phyloP scores from a whole-genome alignment of 2,329 filamentous ascomycete genomes.

The Phoma herbarum region DNA sequence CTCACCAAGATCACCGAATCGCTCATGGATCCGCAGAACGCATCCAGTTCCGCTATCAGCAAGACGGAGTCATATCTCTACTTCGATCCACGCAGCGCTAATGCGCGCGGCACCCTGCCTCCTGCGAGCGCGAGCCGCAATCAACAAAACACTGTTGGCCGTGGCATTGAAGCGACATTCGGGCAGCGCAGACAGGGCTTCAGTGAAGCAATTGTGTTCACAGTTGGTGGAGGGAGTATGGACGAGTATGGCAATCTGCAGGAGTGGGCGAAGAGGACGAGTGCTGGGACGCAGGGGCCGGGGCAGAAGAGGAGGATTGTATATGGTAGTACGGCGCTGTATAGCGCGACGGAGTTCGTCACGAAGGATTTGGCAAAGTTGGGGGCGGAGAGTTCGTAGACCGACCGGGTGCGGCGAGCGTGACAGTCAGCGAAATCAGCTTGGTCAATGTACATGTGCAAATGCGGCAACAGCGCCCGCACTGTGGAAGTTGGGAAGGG shows the following conservation, averaged over 20 bases:
- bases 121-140: slow-evolving; percentile 69
- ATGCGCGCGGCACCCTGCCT: slow-evolving; percentile 90
- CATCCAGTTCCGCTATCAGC: slow-evolving; percentile 88
- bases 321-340: slow-evolving; percentile 87
- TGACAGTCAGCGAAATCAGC: neutral
- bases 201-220: slow-evolving; percentile 91
- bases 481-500: neutral
- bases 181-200: slow-evolving; percentile 91
- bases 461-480: neutral
- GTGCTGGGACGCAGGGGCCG: slow-evolving; percentile 61
- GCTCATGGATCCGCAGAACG: slow-evolving; percentile 93
- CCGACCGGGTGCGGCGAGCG: neutral
- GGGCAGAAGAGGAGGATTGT: slow-evolving; percentile 81
- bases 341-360: slow-evolving; percentile 70
- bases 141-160: slow-evolving; percentile 53
- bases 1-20: slow-evolving; percentile 98
- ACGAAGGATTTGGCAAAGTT: slow-evolving; percentile 64
- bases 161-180: slow-evolving; percentile 82
- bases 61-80: slow-evolving; percentile 98
- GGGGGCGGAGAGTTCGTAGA: slow-evolving; percentile 59
- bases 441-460: neutral
- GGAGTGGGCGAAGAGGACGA: slow-evolving; percentile 88
- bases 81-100: slow-evolving; percentile 93
- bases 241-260: slow-evolving; percentile 98
- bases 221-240: slow-evolving; percentile 93